Evolutionary conservation across 768 basidiomycete species (phyloP).

Genomic region (Phallus indusiatus): DNA sequence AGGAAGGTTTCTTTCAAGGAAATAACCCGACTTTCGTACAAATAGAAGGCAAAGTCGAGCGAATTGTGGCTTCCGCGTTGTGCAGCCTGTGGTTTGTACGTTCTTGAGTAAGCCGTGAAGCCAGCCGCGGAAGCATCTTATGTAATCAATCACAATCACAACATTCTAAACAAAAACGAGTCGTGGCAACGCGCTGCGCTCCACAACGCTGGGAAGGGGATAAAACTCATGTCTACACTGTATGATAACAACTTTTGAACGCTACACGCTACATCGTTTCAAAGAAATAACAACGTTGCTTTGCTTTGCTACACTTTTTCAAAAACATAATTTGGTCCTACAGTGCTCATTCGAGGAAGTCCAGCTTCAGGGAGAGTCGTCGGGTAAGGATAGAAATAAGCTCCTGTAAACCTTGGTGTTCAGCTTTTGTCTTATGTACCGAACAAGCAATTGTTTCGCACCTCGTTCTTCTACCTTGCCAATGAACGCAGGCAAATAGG

Average conservation of each 20-base stretch:
- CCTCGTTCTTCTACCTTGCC: background rate
- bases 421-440: background rate
- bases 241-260: background rate
- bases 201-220: no score
- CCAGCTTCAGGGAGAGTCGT: background rate
- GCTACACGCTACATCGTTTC: no score
- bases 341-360: conserved; percentile 3
- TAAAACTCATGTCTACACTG: no score
- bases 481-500: conserved; percentile 26
- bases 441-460: background rate
- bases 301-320: conserved; percentile 1
- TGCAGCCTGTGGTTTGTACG: background rate
- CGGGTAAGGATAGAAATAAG: conserved; percentile 6
- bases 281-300: background rate
- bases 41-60: background rate
- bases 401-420: background rate
- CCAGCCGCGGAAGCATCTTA: background rate
- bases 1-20: background rate
- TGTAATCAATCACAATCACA: background rate
- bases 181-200: no score
- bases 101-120: background rate
- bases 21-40: background rate
- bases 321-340: background rate
- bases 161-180: background rate
- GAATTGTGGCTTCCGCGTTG: background rate